Percentiles rank a stretch among this genome's conserved stretches.
These are phyloP conservation scores for Rhytidiadelphus loreus DNA, from an alignment of 225 moss, liverwort and hornwort genomes.

Conservation along the genomic window DNA sequence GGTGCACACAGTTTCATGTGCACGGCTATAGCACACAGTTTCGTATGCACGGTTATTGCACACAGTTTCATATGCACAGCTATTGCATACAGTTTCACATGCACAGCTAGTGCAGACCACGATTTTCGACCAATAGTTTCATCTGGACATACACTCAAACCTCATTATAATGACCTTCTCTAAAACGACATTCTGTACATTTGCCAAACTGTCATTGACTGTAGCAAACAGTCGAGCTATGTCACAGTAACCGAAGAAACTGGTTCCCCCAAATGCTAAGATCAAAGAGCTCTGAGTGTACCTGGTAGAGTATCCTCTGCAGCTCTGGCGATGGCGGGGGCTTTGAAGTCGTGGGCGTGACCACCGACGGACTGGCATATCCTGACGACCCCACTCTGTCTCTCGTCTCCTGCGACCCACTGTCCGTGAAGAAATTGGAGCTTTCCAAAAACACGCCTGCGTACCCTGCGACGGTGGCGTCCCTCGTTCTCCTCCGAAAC, in stretches of 20 bases:
- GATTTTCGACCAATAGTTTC: not conserved
- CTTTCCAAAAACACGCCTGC: constrained; percentile 32
- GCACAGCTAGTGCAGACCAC: not conserved
- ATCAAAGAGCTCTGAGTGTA: not conserved
- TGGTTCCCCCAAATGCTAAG: not conserved
- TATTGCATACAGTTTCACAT: not conserved
- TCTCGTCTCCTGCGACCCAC: constrained; percentile 4
- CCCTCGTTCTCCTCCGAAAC: constrained; percentile 32
- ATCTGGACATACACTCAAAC: not conserved
- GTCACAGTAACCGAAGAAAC: no score
- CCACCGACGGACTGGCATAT: not conserved
- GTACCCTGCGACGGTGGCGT: constrained; percentile 12
- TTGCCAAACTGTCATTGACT: not conserved
- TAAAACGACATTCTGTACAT: not conserved
- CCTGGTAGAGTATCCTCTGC: constrained; percentile 32
- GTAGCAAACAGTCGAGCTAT: not conserved
- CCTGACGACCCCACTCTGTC: constrained; percentile 6
- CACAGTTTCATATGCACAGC: no score
- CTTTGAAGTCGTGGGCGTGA: not conserved
- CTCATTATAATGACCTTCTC: no score
- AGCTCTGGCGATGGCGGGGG: constrained; percentile 18
- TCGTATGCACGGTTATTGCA: no score
- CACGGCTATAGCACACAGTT: no score
- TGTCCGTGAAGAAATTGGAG: constrained; percentile 19
- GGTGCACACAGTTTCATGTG: no score